A percentile compares a stretch with the other conserved stretches of the same genome.
phyloP scores from a whole-genome alignment of 352 stramenopile species.

The Globisporangium yorkense region DNA sequence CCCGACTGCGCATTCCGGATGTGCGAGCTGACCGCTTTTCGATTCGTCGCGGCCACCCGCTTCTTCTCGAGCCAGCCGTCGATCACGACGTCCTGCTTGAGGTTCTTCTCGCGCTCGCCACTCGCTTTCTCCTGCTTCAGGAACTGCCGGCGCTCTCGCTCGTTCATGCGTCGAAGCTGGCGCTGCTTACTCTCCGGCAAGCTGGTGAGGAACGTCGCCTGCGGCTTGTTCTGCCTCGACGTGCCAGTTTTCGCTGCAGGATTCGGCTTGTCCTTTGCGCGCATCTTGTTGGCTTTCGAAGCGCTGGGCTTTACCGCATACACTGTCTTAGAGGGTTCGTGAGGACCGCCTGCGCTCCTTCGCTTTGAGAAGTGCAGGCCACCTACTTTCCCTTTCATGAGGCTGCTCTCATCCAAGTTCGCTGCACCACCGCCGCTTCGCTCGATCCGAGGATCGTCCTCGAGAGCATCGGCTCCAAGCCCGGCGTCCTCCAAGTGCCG shows the following conservation, averaged over 20 bases:
- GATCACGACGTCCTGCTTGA: conserved; percentile 70
- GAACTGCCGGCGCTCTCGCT: conserved; percentile 50
- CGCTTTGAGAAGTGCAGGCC: conserved; percentile 53
- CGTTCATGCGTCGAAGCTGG: conserved; percentile 56
- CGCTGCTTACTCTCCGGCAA: conserved; percentile 56
- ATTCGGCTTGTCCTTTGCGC: conserved; percentile 23
- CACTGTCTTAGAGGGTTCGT: conserved; percentile 47
- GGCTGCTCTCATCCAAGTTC: conserved; percentile 19
- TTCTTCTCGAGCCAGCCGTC: conserved; percentile 71
- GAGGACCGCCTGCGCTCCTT: conserved; percentile 21
- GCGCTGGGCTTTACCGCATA: conserved; percentile 42
- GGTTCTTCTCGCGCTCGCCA: conserved; percentile 23
- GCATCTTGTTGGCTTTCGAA: conserved; percentile 23
- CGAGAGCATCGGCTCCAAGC: conserved; percentile 33
- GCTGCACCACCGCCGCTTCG: conserved; percentile 14
- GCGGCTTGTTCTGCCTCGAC: conserved; percentile 12
- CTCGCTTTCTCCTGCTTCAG: conserved; percentile 53
- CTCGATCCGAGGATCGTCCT: conserved; percentile 19
- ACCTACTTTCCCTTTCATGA: conserved; percentile 16
- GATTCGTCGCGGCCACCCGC: conserved; percentile 45
- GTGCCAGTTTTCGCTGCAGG: conserved; percentile 5
- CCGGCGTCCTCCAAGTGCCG: conserved; percentile 70
- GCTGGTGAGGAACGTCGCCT: conserved; percentile 47
- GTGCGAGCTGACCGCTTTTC: conserved; percentile 33
- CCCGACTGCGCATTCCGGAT: conserved; percentile 9